A percentile compares a stretch with the other conserved stretches of the same genome.
Conservation (phyloP, 2,329 filamentous ascomycete species). For the Scytalidium lignicola region DNA sequence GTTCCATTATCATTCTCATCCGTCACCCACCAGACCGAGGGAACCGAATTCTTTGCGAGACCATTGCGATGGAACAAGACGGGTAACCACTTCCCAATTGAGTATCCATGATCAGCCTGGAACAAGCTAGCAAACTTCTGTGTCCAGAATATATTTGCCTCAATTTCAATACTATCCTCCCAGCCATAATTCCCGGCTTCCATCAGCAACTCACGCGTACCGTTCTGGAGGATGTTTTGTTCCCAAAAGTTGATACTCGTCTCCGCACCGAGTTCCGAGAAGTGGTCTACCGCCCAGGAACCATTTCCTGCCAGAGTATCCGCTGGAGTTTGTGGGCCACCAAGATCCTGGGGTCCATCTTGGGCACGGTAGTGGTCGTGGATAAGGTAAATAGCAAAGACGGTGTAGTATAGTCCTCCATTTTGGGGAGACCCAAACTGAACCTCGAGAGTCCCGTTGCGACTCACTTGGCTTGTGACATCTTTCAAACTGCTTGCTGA, state of each 20-base stretch:
- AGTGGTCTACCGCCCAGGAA: slow-evolving; percentile 34
- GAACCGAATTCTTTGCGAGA: neutral
- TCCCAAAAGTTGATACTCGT: slow-evolving; percentile 33
- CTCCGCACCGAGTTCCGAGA: slow-evolving; percentile 31
- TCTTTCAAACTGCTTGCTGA: neutral
- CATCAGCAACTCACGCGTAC: slow-evolving; percentile 21
- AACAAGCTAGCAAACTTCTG: slow-evolving; percentile 26
- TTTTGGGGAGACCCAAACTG: neutral
- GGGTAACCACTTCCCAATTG: slow-evolving; percentile 28
- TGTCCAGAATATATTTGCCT: slow-evolving; percentile 32
- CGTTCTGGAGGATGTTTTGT: slow-evolving; percentile 30
- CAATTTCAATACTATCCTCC: slow-evolving; percentile 32
- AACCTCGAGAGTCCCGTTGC: neutral
- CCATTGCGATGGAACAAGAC: slow-evolving; percentile 22
- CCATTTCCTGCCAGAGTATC: slow-evolving; percentile 29
- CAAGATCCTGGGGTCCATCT: slow-evolving; percentile 7
- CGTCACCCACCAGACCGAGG: neutral
- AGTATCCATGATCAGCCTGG: slow-evolving; percentile 28
- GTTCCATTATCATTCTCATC: slow-evolving; percentile 8
- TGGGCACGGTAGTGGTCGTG: slow-evolving; percentile 26
- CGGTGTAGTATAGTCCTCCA: neutral
- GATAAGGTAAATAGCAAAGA: slow-evolving; percentile 8
- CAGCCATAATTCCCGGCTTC: slow-evolving; percentile 31
- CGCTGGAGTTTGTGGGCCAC: slow-evolving; percentile 6
- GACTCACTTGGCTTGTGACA: neutral